Evolutionary conservation across 2,329 filamentous ascomycete species (phyloP).

Genomic region (Pseudogymnoascus sp.): DNA sequence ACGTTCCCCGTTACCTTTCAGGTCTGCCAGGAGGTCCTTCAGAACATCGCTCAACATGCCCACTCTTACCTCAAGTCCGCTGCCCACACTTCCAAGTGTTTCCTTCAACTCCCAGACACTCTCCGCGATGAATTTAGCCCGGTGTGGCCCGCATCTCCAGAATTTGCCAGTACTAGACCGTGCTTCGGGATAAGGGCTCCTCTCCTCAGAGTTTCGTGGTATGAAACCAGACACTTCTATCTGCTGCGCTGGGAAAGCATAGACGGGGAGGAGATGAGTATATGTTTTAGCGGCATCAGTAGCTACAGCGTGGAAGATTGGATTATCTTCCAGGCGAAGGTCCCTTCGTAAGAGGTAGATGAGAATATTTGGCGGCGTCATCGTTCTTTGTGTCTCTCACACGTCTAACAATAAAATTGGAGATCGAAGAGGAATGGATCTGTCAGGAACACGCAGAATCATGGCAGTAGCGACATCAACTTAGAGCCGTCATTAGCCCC

Average conservation of each 20-base stretch:
- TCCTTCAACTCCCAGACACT: constrained; percentile 65
- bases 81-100: constrained; percentile 49
- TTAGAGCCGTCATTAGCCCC: not conserved
- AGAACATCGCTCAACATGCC: constrained; percentile 54
- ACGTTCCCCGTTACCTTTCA: constrained; percentile 29
- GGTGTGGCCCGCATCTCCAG: constrained; percentile 65
- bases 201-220: constrained; percentile 31
- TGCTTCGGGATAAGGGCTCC: constrained; percentile 61
- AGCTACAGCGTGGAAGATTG: constrained; percentile 53
- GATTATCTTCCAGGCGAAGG: constrained; percentile 65
- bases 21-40: constrained; percentile 43
- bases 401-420: not conserved
- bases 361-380: constrained; percentile 43
- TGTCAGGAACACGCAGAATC: not conserved
- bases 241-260: constrained; percentile 60
- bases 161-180: constrained; percentile 56
- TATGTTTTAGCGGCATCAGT: constrained; percentile 33
- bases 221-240: constrained; percentile 69
- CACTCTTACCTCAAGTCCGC: constrained; percentile 54
- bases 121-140: constrained; percentile 64
- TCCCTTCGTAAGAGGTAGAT: constrained; percentile 68
- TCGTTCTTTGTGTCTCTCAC: constrained; percentile 10
- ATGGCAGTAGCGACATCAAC: not conserved
- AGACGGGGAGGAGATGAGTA: constrained; percentile 64
- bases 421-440: not conserved